These are phyloP conservation scores for Pyrrhoderma lamaoense DNA, from an alignment of 1,284 basidiomycete species.

Conservation along the genomic window DNA sequence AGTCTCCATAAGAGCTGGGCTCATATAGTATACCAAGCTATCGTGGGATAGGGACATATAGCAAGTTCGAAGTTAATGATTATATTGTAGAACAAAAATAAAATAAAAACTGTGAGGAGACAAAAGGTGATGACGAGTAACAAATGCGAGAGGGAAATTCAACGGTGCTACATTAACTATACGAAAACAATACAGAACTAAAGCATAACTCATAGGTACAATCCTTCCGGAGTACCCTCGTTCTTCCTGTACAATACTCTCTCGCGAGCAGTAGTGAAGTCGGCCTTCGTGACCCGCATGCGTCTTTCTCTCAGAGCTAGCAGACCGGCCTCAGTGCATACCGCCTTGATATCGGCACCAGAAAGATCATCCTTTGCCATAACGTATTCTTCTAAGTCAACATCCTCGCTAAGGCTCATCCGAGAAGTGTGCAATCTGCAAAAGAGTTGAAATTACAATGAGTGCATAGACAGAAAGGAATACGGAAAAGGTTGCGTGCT, in stretches of 20 bases:
- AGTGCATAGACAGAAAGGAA: neutral
- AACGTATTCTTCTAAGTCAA: constrained; percentile 94
- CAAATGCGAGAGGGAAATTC: neutral
- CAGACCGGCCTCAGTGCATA: constrained; percentile 94
- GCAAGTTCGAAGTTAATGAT: too few species aligned
- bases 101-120: neutral
- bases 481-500: constrained; percentile 16
- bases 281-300: constrained; percentile 93
- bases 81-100: too few species aligned
- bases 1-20: too few species aligned
- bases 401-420: constrained; percentile 90
- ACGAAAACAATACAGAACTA: too few species aligned
- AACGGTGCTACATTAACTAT: neutral
- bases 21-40: too few species aligned
- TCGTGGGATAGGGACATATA: too few species aligned
- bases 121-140: neutral
- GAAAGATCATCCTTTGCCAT: constrained; percentile 95
- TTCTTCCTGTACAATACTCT: constrained; percentile 92
- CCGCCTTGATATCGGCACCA: constrained; percentile 97
- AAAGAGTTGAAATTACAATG: neutral
- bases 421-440: constrained; percentile 85
- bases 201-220: constrained; percentile 50
- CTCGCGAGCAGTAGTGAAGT: constrained; percentile 83
- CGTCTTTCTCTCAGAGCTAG: constrained; percentile 90
- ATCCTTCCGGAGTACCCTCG: constrained; percentile 83